Percentiles rank a stretch among this genome's conserved stretches.
Evolutionary conservation across 345 rosid genomes (phyloP).

Genomic region (Cardamine resedifolia): DNA sequence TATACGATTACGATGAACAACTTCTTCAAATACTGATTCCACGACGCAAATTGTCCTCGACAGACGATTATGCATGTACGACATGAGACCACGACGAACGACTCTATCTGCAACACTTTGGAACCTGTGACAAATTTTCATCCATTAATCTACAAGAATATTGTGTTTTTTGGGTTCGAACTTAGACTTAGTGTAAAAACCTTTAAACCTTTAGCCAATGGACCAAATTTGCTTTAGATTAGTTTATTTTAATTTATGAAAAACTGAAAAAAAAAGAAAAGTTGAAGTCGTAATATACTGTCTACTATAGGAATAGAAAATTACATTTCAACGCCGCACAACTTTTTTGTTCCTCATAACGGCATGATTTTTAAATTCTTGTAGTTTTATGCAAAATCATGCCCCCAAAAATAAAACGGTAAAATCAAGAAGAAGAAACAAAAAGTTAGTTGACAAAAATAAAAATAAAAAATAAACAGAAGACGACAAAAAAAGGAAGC

Average conservation of each 20-base stretch:
- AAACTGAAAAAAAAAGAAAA: not conserved
- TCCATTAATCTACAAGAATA: too few species aligned
- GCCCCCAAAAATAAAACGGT: not conserved
- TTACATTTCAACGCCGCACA: not conserved
- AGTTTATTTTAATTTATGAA: not conserved
- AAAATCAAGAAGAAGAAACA: not conserved
- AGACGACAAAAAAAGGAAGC: slow-evolving; percentile 1
- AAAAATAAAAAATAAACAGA: not conserved
- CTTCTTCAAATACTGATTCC: too few species aligned
- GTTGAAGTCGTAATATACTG: not conserved
- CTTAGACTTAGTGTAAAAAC: too few species aligned
- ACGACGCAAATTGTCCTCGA: too few species aligned
- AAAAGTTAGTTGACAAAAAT: not conserved
- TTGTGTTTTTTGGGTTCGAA: too few species aligned
- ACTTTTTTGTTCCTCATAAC: not conserved
- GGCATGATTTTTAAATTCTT: not conserved
- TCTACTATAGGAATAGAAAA: not conserved
- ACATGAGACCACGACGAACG: too few species aligned
- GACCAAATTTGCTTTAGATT: too few species aligned
- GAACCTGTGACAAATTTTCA: too few species aligned
- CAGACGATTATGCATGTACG: too few species aligned
- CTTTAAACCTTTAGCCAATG: too few species aligned
- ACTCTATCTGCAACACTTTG: too few species aligned
- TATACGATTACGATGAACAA: too few species aligned
- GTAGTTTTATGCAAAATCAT: not conserved